These are phyloP conservation scores for Leucaena leucocephala DNA, from an alignment of 306 rosid genomes.

Conservation along the genomic window DNA sequence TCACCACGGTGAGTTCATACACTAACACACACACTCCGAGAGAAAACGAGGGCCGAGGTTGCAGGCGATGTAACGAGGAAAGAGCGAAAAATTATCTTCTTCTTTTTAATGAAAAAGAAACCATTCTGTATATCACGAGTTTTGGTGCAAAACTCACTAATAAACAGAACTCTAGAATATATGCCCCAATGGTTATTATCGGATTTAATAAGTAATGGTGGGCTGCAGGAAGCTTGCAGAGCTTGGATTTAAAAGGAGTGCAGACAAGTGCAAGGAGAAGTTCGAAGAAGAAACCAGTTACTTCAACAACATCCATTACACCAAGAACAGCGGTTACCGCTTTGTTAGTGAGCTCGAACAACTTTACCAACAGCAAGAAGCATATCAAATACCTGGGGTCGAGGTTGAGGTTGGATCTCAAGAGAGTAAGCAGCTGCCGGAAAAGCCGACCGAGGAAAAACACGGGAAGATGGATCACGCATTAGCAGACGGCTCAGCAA, in stretches of 20 bases:
- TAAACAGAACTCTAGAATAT: neutral
- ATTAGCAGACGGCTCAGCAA: constrained; percentile 25
- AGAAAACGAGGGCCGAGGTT: neutral
- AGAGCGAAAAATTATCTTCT: neutral
- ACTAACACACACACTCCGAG: constrained; percentile 1
- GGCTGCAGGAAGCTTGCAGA: constrained; percentile 81
- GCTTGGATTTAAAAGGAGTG: constrained; percentile 73
- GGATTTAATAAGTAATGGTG: constrained; percentile 37
- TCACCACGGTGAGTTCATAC: constrained; percentile 7
- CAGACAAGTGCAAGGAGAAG: constrained; percentile 80
- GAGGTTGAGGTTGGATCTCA: constrained; percentile 16
- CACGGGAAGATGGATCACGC: constrained; percentile 14
- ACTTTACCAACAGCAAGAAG: constrained; percentile 50
- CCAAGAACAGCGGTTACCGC: constrained; percentile 48
- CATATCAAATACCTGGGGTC: neutral
- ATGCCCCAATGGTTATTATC: constrained; percentile 2
- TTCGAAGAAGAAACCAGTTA: constrained; percentile 78
- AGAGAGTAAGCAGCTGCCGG: constrained; percentile 10
- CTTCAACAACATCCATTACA: constrained; percentile 55
- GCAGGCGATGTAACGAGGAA: neutral
- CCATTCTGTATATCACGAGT: neutral
- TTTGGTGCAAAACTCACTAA: neutral
- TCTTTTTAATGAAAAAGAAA: neutral
- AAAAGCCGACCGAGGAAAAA: neutral
- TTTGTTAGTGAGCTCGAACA: constrained; percentile 64